Conservation (phyloP, 1,284 basidiomycete species). For the Trametes versicolor region DNA sequence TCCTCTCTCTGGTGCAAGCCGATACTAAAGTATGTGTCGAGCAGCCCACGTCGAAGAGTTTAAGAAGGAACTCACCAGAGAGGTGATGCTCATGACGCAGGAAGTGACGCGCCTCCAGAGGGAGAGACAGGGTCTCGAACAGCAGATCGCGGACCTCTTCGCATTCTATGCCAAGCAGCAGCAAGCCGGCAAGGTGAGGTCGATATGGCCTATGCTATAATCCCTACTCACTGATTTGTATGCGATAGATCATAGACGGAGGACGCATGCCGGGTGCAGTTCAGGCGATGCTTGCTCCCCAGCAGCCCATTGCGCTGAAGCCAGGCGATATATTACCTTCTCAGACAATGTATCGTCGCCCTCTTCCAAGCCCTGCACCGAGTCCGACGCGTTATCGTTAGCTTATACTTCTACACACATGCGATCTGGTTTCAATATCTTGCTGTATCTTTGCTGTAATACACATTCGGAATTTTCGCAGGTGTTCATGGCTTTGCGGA, state of each 20-base stretch:
- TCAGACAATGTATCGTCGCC: constrained; percentile 21
- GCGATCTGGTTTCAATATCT: background rate
- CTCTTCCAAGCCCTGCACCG: constrained; percentile 31
- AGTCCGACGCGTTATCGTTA: constrained; percentile 20
- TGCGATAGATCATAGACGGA: constrained; percentile 10
- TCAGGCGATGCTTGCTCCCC: background rate
- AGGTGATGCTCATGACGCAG: constrained; percentile 77
- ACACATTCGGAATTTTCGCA: background rate
- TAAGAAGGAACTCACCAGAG: constrained; percentile 79
- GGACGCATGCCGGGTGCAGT: constrained; percentile 15
- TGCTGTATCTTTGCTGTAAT: background rate
- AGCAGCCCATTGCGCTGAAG: background rate
- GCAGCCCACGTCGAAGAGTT: constrained; percentile 86
- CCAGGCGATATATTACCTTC: constrained; percentile 20
- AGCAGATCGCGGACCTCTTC: constrained; percentile 78
- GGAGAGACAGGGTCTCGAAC: constrained; percentile 78
- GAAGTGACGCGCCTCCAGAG: constrained; percentile 79
- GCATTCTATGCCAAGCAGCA: constrained; percentile 78
- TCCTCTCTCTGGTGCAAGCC: background rate
- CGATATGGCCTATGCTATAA: background rate
- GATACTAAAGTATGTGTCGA: constrained; percentile 1
- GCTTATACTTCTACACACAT: background rate
- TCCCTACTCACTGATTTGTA: background rate
- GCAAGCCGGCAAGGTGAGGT: constrained; percentile 50
- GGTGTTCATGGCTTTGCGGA: background rate